Percentiles rank a stretch among this genome's conserved stretches.
Conservation (phyloP, 495 filamentous ascomycete species). For the Trichoderma reesei region DNA sequence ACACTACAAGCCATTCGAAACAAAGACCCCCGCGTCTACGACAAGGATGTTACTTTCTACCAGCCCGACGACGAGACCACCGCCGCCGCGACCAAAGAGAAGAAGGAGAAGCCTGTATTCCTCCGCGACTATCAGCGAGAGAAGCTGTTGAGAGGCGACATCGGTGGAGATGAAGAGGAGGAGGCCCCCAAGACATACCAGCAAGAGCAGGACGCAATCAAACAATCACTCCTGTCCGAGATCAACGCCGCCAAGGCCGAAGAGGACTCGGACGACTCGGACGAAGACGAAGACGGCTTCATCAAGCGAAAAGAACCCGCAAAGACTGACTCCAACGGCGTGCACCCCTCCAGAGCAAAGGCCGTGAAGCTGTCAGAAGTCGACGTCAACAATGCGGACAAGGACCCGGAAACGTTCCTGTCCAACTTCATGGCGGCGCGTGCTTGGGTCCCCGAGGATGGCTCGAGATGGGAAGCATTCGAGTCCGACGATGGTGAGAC, state of each 20-base stretch:
- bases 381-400: conserved; percentile 71
- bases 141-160: conserved; percentile 60
- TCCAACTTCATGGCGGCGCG: conserved; percentile 81
- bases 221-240: conserved; percentile 62
- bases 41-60: conserved; percentile 70
- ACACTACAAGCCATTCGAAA: conserved; percentile 76
- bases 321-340: conserved; percentile 19
- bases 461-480: conserved; percentile 57
- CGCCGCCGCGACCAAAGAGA: conserved; percentile 26
- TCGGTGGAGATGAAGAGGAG: conserved; percentile 40
- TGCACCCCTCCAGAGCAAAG: conserved; percentile 37
- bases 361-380: conserved; percentile 42
- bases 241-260: conserved; percentile 56
- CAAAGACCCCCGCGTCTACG: conserved; percentile 86
- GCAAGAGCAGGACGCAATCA: conserved; percentile 77
- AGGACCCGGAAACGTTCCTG: conserved; percentile 81
- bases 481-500: conserved; percentile 88
- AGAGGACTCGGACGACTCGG: conserved; percentile 42
- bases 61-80: conserved; percentile 32
- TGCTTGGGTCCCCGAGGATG: conserved; percentile 67
- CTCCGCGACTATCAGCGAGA: conserved; percentile 84
- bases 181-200: conserved; percentile 57
- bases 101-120: conserved; percentile 75
- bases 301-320: conserved; percentile 40
- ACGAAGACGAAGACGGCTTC: conserved; percentile 64